Base-by-base conservation (phyloP, 2,329 filamentous ascomycete genomes). In the Hypoxylon sp. region DNA sequence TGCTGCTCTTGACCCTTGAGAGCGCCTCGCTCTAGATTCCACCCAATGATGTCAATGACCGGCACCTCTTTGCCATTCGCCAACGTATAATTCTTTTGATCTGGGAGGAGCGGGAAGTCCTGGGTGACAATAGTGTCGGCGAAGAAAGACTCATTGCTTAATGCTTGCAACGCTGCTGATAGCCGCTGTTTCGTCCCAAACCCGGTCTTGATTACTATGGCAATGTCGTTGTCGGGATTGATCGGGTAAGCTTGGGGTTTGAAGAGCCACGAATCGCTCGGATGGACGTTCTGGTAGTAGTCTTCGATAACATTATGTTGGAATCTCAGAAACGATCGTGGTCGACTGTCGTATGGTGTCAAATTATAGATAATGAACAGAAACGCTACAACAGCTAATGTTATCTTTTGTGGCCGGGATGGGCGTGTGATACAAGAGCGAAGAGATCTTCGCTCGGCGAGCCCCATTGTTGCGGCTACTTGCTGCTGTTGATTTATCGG, bases 191-290 rank as follows among this genome's bases (percentile, higher is more conserved):
- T 81, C 17, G 86, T 87, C 59, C 86, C 86, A 73, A 86, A 88
- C 31, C 86, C 86, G 3, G 86, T 87, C 77, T 88, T 88, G 70
- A 88, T 77, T 54, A 88, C 80, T 68, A 85, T 80, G 32, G 82
- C 84, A 6, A 87, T 80, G 60, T 88, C 85, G 39, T 78, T 77
- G 56, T 77, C 76, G 37, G 84, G 75, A 61, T 86, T 80, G 61
- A 87, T 76, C 2, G 82, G 80, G 60, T 82, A 81, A n/a, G 68
- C 69, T n/a, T 79, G 79, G 55, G 77, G 70, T 70, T 75, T 69
- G 70, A 77, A 78, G 17, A 86, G 76, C 80, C 83, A 84, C 31
- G 80, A 79, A 62, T 85, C 83, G 72, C 75, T 75, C 3, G 77
- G 76, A 52, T 69, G 69, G 46, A 67, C 68, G 31, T 72, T 72